phyloP scores from a whole-genome alignment of 495 filamentous ascomycete genomes.

The Penicillium soppii region DNA sequence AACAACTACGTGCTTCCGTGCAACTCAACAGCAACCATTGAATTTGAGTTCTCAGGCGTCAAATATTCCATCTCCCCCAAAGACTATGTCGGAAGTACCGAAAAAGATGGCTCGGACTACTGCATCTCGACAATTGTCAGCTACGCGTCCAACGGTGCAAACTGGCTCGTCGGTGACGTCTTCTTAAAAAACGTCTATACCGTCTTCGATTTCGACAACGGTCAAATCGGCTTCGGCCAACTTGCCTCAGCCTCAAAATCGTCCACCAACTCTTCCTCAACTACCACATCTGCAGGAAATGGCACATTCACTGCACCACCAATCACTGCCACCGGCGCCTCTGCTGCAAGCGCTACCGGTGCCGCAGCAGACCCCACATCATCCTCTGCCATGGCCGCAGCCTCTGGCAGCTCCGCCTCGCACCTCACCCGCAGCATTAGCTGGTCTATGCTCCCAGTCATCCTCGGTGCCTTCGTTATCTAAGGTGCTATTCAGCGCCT shows the following conservation, averaged over 20 bases:
- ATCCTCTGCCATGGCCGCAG: slow-evolving; percentile 1
- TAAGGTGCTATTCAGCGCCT: slow-evolving; percentile 4
- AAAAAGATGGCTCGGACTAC: slow-evolving; percentile 24
- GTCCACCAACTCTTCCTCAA: not conserved
- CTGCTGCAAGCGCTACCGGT: slow-evolving; percentile 1
- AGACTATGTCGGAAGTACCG: slow-evolving; percentile 63
- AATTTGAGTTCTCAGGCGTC: slow-evolving; percentile 54
- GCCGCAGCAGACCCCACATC: slow-evolving; percentile 1
- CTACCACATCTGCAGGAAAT: slow-evolving; percentile 6
- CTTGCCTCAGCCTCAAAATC: slow-evolving; percentile 13
- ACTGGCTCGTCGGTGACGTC: slow-evolving; percentile 79
- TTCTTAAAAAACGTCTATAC: slow-evolving; percentile 91
- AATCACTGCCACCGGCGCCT: slow-evolving; percentile 10
- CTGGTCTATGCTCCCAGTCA: slow-evolving; percentile 11
- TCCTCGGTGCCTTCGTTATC: slow-evolving; percentile 12
- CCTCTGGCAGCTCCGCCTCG: slow-evolving; percentile 11
- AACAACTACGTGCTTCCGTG: slow-evolving; percentile 71
- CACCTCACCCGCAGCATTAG: slow-evolving; percentile 8
- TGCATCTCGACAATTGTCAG: slow-evolving; percentile 67
- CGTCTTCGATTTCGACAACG: slow-evolving; percentile 70
- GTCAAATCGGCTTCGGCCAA: slow-evolving; percentile 39
- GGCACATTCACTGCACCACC: slow-evolving; percentile 15
- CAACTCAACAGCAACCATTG: slow-evolving; percentile 51
- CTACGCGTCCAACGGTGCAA: slow-evolving; percentile 43
- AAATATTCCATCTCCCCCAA: slow-evolving; percentile 63